A percentile compares a stretch with the other conserved stretches of the same genome.
Conservation (phyloP, 2,329 filamentous ascomycete species). For the Alternaria triticimaculans region DNA sequence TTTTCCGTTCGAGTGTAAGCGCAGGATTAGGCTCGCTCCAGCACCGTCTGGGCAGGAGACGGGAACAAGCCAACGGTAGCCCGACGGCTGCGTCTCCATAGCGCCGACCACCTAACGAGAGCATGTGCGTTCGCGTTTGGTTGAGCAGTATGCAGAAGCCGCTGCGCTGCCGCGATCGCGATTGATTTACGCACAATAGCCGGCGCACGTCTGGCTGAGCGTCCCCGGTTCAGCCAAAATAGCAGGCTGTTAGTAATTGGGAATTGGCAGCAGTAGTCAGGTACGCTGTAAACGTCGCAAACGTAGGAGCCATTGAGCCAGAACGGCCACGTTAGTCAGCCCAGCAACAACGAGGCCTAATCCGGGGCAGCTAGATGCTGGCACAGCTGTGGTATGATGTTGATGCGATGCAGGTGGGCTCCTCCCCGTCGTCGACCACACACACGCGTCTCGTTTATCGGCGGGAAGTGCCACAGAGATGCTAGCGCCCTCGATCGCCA, state of each 20-base stretch:
- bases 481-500: slow-evolving; percentile 10
- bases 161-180: slow-evolving; percentile 7
- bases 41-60: neutral
- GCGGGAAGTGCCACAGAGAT: slow-evolving; percentile 11
- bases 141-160: slow-evolving; percentile 5
- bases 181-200: slow-evolving; percentile 1
- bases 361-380: neutral
- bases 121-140: slow-evolving; percentile 9
- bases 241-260: neutral
- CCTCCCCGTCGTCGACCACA: neutral
- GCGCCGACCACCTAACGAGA: slow-evolving; percentile 4
- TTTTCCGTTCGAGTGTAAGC: neutral
- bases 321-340: neutral
- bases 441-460: slow-evolving; percentile 5
- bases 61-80: slow-evolving; percentile 5
- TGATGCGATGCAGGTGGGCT: neutral
- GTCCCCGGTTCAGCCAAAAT: neutral
- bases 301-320: neutral
- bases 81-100: neutral
- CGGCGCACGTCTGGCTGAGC: neutral
- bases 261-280: neutral
- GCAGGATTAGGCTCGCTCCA: slow-evolving; percentile 1
- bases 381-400: neutral
- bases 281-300: neutral
- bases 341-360: neutral